A percentile compares a stretch with the other conserved stretches of the same genome.
phyloP scores from a whole-genome alignment of 2,329 filamentous ascomycete genomes.

The Tothia fuscella region DNA sequence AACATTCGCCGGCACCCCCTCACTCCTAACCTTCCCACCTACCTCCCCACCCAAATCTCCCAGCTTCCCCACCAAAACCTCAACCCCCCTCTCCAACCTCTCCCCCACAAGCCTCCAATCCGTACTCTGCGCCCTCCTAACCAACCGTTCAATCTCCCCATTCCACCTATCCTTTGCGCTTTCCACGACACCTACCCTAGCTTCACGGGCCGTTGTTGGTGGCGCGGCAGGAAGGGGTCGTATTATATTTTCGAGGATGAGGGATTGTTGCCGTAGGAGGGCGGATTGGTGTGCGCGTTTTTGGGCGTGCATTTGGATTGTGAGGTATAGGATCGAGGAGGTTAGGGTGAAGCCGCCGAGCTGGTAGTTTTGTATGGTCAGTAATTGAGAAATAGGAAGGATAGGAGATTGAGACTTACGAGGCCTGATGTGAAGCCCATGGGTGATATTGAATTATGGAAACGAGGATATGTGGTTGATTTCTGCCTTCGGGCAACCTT shows the following conservation, averaged over 20 bases:
- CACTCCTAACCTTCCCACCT: too few relatives aligned
- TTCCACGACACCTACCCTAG: conserved; percentile 30
- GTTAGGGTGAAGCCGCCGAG: conserved; percentile 40
- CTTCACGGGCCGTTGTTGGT: conserved; percentile 26
- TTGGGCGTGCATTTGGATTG: conserved; percentile 31
- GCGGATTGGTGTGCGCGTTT: conserved; percentile 34
- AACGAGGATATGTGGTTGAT: too few relatives aligned
- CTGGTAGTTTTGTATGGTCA: conserved; percentile 18
- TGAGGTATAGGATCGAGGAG: conserved; percentile 30
- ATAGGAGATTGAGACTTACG: conserved; percentile 21
- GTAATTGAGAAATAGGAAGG: conserved; percentile 10
- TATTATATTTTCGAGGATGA: conserved; percentile 31
- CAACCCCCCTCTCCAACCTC: too few relatives aligned
- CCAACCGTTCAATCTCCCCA: conserved; percentile 30
- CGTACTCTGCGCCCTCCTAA: conserved; percentile 30
- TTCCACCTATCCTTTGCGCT: conserved; percentile 41
- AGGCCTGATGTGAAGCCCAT: conserved; percentile 43
- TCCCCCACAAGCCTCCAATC: conserved; percentile 34
- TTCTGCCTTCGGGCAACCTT: too few relatives aligned
- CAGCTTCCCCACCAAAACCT: too few relatives aligned
- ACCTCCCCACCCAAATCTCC: too few relatives aligned
- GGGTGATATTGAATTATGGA: too few relatives aligned
- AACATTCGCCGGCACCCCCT: too few relatives aligned
- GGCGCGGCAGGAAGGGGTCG: conserved; percentile 30
- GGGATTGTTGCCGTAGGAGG: conserved; percentile 34